Conservation (phyloP, 2,329 filamentous ascomycete genomes). For the Exophiala xenobiotica region DNA sequence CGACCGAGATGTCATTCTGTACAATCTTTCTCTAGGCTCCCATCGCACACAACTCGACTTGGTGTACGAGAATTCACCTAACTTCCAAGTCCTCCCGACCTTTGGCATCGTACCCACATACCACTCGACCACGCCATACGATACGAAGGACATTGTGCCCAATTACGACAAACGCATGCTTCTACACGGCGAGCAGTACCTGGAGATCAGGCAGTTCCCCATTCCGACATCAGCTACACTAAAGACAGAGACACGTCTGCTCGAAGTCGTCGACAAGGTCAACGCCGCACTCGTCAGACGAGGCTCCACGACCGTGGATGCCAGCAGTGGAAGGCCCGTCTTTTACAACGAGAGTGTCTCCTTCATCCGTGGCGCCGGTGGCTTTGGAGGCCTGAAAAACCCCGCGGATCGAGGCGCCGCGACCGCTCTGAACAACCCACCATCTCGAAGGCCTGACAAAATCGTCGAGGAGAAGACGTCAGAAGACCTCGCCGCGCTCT, state of each 20-base stretch:
- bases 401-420: slow-evolving; percentile 72
- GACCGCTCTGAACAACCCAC: slow-evolving; percentile 69
- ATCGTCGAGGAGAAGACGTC: slow-evolving; percentile 82
- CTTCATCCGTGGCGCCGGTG: slow-evolving; percentile 85
- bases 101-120: slow-evolving; percentile 93
- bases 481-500: slow-evolving; percentile 87
- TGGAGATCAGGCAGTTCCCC: slow-evolving; percentile 86
- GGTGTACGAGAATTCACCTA: slow-evolving; percentile 83
- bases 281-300: slow-evolving; percentile 78
- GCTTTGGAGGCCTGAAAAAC: slow-evolving; percentile 81
- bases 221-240: slow-evolving; percentile 70
- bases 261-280: slow-evolving; percentile 96
- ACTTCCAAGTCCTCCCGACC: slow-evolving; percentile 81
- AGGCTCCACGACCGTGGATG: slow-evolving; percentile 78
- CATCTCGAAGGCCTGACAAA: slow-evolving; percentile 71
- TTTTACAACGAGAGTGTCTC: slow-evolving; percentile 97
- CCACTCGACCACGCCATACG: slow-evolving; percentile 76
- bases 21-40: slow-evolving; percentile 91
- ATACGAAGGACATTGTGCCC: slow-evolving; percentile 76
- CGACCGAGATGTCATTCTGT: slow-evolving; percentile 85
- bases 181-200: slow-evolving; percentile 95
- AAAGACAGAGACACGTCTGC: slow-evolving; percentile 48
- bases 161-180: slow-evolving; percentile 99
- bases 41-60: slow-evolving; percentile 79
- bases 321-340: slow-evolving; percentile 76